Conservation (phyloP, 2,329 filamentous ascomycete genomes). For the Cytospora leucostoma region DNA sequence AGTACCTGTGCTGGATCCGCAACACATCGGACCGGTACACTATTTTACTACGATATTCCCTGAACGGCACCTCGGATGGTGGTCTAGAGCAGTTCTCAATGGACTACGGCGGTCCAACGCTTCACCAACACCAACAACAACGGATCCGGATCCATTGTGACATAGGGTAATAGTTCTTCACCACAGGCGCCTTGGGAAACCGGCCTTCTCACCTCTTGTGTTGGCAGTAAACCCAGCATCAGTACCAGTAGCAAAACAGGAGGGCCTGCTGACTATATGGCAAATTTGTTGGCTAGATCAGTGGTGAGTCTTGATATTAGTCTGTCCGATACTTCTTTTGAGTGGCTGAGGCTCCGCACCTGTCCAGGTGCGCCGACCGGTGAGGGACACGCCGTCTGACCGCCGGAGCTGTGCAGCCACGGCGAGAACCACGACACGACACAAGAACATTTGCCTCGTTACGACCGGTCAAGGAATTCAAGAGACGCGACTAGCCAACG, state of each 20-base stretch:
- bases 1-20: neutral
- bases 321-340: neutral
- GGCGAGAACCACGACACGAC: neutral
- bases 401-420: constrained; percentile 16
- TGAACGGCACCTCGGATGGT: neutral
- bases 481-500: neutral
- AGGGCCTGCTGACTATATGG: neutral
- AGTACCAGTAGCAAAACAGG: neutral
- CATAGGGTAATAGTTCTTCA: neutral
- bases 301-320: neutral
- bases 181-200: neutral
- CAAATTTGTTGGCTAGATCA: neutral
- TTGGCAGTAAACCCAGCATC: neutral
- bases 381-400: constrained; percentile 3
- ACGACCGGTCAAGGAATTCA: neutral
- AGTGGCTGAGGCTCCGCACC: constrained; percentile 9
- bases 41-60: too few relatives aligned
- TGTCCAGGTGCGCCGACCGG: constrained; percentile 11
- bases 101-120: neutral
- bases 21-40: too few relatives aligned
- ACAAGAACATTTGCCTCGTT: constrained; percentile 1
- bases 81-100: neutral
- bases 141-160: neutral
- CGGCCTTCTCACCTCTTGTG: neutral
- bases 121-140: neutral